A percentile compares a stretch with the other conserved stretches of the same genome.
Conservation (phyloP, 1,284 basidiomycete species). For the Grifola frondosa region DNA sequence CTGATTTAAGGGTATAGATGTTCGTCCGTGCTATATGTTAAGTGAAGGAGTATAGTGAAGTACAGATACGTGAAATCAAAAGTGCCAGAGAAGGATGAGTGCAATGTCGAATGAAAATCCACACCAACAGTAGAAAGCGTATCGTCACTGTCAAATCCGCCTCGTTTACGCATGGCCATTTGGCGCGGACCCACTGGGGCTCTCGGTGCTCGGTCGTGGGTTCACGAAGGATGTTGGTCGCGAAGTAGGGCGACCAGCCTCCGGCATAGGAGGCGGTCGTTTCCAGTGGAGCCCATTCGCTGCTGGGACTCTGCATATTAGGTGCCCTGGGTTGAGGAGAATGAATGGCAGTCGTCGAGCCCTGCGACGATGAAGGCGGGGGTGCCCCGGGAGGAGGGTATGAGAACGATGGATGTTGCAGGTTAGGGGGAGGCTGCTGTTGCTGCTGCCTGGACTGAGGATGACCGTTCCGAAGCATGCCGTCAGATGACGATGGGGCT, state of each 20-base stretch:
- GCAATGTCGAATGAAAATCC: constrained; percentile 13
- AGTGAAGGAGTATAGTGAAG: constrained; percentile 25
- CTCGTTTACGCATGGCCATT: constrained; percentile 48
- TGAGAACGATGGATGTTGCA: constrained; percentile 44
- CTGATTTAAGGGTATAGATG: constrained; percentile 26
- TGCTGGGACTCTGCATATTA: constrained; percentile 41
- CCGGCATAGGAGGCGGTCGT: constrained; percentile 39
- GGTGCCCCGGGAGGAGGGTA: constrained; percentile 36
- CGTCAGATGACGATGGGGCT: constrained; percentile 39
- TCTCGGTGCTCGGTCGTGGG: constrained; percentile 48
- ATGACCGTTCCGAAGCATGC: constrained; percentile 40
- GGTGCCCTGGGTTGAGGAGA: constrained; percentile 38
- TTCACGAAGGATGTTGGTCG: constrained; percentile 60
- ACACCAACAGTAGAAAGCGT: constrained; percentile 6
- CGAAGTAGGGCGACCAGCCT: constrained; percentile 42
- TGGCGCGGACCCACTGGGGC: constrained; percentile 39
- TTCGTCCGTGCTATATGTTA: constrained; percentile 30
- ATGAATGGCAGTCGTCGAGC: constrained; percentile 41
- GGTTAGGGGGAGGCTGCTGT: constrained; percentile 37
- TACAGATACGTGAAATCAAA: constrained; percentile 26
- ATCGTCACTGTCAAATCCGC: constrained; percentile 49
- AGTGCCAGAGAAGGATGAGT: constrained; percentile 15
- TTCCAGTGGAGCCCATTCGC: constrained; percentile 51
- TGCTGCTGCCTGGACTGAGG: constrained; percentile 36
- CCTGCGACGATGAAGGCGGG: constrained; percentile 42